Percentiles rank a stretch among this genome's conserved stretches.
Conservation (phyloP, 345 rosid species). For the Gossypium anomalum region DNA sequence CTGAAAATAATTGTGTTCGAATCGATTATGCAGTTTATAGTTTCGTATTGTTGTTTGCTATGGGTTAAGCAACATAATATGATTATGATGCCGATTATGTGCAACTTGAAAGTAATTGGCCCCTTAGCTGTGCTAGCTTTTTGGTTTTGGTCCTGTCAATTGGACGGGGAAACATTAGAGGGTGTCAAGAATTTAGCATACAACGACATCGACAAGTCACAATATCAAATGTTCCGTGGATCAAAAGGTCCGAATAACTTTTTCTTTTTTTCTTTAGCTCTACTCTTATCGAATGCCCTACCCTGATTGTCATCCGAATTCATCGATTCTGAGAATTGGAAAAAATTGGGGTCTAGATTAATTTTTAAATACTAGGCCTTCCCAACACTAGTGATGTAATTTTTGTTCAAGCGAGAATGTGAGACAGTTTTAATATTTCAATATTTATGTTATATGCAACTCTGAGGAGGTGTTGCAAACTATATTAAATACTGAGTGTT, state of each 20-base stretch:
- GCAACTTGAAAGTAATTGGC: slow-evolving; percentile 77
- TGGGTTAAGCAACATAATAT: slow-evolving; percentile 1
- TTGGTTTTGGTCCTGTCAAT: slow-evolving; percentile 85
- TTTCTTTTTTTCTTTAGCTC: background rate
- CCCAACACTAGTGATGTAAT: background rate
- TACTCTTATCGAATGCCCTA: background rate
- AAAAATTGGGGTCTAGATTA: background rate
- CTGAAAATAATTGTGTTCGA: background rate
- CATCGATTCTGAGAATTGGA: background rate
- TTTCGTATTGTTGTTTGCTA: slow-evolving; percentile 3
- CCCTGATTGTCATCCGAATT: background rate
- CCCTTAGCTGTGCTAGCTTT: slow-evolving; percentile 65
- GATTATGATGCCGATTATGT: slow-evolving; percentile 17
- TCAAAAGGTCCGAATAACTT: slow-evolving; percentile 50
- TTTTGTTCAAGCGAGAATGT: background rate
- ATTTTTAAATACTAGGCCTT: background rate
- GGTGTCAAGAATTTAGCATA: slow-evolving; percentile 47
- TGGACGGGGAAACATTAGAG: slow-evolving; percentile 63
- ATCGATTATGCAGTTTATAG: background rate
- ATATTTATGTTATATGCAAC: background rate
- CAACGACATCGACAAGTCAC: slow-evolving; percentile 80
- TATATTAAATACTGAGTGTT: background rate
- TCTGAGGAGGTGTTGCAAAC: background rate
- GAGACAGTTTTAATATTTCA: background rate
- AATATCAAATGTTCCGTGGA: slow-evolving; percentile 78